A percentile compares a stretch with the other conserved stretches of the same genome.
Conservation (phyloP, 371 early-diverging fungal species). For the Mucor sp. region DNA sequence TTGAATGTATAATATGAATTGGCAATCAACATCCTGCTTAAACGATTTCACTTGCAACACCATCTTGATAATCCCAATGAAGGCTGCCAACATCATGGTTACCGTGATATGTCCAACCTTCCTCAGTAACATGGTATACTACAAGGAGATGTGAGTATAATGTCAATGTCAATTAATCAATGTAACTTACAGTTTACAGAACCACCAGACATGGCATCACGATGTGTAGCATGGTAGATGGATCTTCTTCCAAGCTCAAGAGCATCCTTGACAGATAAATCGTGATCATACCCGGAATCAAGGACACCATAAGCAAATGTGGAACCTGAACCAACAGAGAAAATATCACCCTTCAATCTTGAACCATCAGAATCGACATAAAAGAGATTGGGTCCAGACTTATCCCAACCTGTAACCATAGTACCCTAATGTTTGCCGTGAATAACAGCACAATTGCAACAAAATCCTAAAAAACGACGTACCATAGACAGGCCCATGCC, state of each 20-base stretch:
- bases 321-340: conserved; percentile 98
- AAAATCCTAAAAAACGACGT: not conserved
- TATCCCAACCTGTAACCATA: conserved; percentile 99
- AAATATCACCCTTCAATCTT: conserved; percentile 90
- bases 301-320: conserved; percentile 98
- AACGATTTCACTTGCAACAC: conserved; percentile 32
- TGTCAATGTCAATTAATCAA: not conserved
- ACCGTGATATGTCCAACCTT: conserved; percentile 92
- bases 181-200: conserved; percentile 76
- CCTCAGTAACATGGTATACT: conserved; percentile 92
- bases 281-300: conserved; percentile 89
- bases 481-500: conserved; percentile 99
- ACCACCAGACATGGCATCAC: conserved; percentile 99
- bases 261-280: conserved; percentile 93
- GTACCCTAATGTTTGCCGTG: conserved; percentile 74
- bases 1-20: not conserved
- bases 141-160: conserved; percentile 14
- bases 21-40: conserved; percentile 7
- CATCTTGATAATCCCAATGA: conserved; percentile 78
- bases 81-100: conserved; percentile 87
- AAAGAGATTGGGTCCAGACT: conserved; percentile 92
- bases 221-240: conserved; percentile 98
- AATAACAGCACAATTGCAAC: not conserved
- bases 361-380: conserved; percentile 99
- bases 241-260: conserved; percentile 94